phyloP scores from a whole-genome alignment of 1,284 basidiomycete species.

The Puccinia coronata region DNA sequence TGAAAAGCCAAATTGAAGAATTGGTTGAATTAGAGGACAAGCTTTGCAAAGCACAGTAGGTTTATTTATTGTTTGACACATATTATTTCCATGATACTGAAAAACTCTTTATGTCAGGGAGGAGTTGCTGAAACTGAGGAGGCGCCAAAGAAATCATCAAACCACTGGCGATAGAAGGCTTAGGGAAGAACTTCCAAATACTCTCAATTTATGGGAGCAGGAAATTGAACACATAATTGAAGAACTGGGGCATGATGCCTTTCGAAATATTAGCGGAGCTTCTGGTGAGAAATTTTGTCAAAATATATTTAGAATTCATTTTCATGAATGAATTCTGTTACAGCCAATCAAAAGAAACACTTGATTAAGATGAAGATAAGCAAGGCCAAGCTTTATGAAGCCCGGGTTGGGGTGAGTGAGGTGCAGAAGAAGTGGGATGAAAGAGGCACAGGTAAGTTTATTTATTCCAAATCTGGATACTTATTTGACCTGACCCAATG shows the following conservation, averaged over 20 bases:
- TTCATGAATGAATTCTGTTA: too few relatives aligned
- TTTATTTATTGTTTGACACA: background rate
- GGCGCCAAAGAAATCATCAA: too few relatives aligned
- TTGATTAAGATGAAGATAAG: background rate
- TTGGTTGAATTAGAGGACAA: too few relatives aligned
- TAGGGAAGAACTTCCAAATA: background rate
- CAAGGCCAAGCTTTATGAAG: too few relatives aligned
- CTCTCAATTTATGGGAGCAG: background rate
- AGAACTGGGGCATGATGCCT: background rate
- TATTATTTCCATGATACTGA: too few relatives aligned
- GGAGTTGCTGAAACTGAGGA: too few relatives aligned
- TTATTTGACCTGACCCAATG: background rate
- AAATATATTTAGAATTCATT: background rate
- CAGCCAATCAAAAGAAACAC: background rate
- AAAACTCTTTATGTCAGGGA: background rate
- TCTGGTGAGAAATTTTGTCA: background rate
- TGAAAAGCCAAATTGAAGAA: too few relatives aligned
- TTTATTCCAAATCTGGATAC: background rate
- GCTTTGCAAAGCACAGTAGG: too few relatives aligned
- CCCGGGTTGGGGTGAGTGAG: background rate
- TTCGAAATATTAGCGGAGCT: background rate
- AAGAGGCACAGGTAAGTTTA: background rate
- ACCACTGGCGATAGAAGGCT: too few relatives aligned
- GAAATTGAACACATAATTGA: background rate
- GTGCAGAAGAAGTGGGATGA: constrained; percentile 12